Evolutionary conservation across 73 alveolate genomes (phyloP).

Genomic region (Stentor roeselii): DNA sequence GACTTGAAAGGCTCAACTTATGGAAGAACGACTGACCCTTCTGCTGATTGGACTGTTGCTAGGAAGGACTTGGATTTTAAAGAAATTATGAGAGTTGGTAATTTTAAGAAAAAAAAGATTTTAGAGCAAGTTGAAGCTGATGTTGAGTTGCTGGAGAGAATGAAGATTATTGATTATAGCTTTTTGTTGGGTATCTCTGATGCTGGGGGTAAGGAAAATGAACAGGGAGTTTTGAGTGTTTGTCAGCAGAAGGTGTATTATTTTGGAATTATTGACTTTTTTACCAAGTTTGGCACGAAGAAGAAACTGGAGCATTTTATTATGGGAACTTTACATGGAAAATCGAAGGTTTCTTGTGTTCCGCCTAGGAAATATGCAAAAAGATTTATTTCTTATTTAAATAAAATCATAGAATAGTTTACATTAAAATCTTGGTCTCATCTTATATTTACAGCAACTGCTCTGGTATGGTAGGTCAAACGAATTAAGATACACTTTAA

Average conservation of each 20-base stretch:
- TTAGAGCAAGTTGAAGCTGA: slow-evolving; percentile 66
- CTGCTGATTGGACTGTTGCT: slow-evolving; percentile 66
- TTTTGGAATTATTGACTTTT: slow-evolving; percentile 85
- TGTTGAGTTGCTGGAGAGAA: slow-evolving; percentile 55
- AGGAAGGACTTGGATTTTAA: slow-evolving; percentile 77
- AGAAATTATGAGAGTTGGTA: slow-evolving; percentile 50
- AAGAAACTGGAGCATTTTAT: slow-evolving; percentile 61
- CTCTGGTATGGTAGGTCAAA: no score
- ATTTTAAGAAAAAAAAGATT: slow-evolving; percentile 47
- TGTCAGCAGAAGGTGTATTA: slow-evolving; percentile 58
- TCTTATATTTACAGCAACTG: no score
- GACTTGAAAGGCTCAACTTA: slow-evolving; percentile 67
- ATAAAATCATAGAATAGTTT: slow-evolving; percentile 10
- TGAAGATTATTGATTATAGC: slow-evolving; percentile 77
- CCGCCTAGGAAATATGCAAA: slow-evolving; percentile 27
- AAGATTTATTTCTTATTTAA: slow-evolving; percentile 21
- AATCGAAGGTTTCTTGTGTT: slow-evolving; percentile 25
- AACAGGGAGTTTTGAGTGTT: slow-evolving; percentile 64
- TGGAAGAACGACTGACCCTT: slow-evolving; percentile 56
- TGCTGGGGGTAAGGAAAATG: slow-evolving; percentile 34
- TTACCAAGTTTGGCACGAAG: slow-evolving; percentile 52
- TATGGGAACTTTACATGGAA: slow-evolving; percentile 46
- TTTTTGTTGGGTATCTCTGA: slow-evolving; percentile 74
- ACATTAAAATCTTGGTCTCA: no score
- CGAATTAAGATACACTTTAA: no score